Percentiles rank a stretch among this genome's conserved stretches.
Conservation (phyloP, 331 rosid species). For the Acacia concinna region DNA sequence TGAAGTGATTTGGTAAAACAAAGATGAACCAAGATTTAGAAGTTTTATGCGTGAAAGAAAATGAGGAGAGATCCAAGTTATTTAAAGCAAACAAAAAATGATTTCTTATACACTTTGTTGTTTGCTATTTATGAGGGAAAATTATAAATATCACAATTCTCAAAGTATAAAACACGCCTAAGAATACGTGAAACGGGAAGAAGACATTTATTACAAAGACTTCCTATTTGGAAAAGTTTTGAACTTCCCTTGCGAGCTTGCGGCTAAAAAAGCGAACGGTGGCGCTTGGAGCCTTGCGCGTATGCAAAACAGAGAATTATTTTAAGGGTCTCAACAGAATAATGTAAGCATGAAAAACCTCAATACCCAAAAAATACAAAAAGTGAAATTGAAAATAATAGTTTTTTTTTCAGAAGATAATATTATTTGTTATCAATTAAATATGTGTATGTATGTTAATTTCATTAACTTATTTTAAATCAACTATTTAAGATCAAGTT, state of each 20-base stretch:
- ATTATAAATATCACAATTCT: too few relatives aligned
- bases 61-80: neutral
- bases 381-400: too few relatives aligned
- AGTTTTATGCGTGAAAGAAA: neutral
- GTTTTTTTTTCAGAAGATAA: too few relatives aligned
- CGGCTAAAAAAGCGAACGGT: neutral
- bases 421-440: too few relatives aligned
- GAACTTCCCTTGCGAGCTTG: neutral
- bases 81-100: neutral
- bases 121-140: neutral
- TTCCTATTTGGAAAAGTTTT: neutral
- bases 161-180: neutral
- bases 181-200: neutral
- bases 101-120: neutral
- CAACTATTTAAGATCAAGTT: too few relatives aligned
- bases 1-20: neutral
- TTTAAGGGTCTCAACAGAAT: too few relatives aligned
- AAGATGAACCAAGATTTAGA: neutral
- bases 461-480: too few relatives aligned
- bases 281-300: neutral
- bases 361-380: too few relatives aligned
- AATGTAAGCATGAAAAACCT: too few relatives aligned
- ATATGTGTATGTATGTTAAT: too few relatives aligned
- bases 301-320: neutral
- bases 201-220: neutral